Percentiles rank a stretch among this genome's conserved stretches.
phyloP scores from a whole-genome alignment of 352 stramenopile species.

The Globisporangium nunn region DNA sequence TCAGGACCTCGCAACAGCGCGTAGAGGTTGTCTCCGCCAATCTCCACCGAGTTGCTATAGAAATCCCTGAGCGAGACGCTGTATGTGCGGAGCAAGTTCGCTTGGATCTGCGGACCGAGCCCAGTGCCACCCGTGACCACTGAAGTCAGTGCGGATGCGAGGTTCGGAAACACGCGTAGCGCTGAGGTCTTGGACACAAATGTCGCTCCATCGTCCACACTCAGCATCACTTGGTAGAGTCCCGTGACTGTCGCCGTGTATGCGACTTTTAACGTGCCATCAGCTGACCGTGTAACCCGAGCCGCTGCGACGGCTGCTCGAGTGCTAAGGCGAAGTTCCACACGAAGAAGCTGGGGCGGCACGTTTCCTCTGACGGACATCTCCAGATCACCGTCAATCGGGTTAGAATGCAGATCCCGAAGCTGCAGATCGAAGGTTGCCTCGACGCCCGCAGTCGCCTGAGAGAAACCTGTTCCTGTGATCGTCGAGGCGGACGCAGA shows the following conservation, averaged over 20 bases:
- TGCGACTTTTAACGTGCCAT: constrained; percentile 12
- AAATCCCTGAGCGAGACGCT: constrained; percentile 30
- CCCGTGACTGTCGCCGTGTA: constrained; percentile 28
- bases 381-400: constrained; percentile 7
- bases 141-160: constrained; percentile 25
- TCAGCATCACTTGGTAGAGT: constrained; percentile 29
- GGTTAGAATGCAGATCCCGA: constrained; percentile 28
- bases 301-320: background rate
- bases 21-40: constrained; percentile 29
- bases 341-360: background rate
- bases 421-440: constrained; percentile 29
- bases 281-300: constrained; percentile 1
- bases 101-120: constrained; percentile 22
- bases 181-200: constrained; percentile 24
- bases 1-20: constrained; percentile 27
- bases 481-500: constrained; percentile 24
- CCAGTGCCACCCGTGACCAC: constrained; percentile 18
- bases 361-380: constrained; percentile 8
- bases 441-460: constrained; percentile 25
- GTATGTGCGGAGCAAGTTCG: constrained; percentile 19
- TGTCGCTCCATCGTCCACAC: constrained; percentile 17
- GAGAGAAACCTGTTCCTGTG: constrained; percentile 22
- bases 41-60: constrained; percentile 33
- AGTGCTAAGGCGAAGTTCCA: constrained; percentile 4
- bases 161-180: constrained; percentile 22